These are phyloP conservation scores for Suhomyces yuchorum DNA, from an alignment of 1,139 yeast genomes.

Conservation along the genomic window DNA sequence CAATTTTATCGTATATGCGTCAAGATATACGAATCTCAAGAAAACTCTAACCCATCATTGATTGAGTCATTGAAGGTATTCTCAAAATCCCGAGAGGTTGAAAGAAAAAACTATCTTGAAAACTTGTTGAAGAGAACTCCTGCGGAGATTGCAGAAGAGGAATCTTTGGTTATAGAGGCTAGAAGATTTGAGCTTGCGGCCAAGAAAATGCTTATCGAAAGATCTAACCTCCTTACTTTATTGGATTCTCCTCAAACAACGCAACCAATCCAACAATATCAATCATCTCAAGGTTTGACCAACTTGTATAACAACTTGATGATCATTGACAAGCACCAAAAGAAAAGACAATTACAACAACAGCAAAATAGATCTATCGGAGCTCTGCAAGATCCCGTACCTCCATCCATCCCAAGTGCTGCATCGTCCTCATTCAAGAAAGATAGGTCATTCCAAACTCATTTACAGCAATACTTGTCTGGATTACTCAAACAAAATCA, in stretches of 20 bases:
- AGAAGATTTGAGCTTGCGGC: constrained; percentile 92
- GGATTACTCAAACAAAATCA: constrained; percentile 43
- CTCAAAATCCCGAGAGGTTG: constrained; percentile 67
- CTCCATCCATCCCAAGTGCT: constrained; percentile 60
- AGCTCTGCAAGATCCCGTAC: constrained; percentile 48
- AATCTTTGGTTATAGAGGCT: constrained; percentile 88
- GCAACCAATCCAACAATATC: constrained; percentile 73
- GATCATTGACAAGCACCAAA: constrained; percentile 68
- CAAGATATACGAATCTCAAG: constrained; percentile 48
- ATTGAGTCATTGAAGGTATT: constrained; percentile 56
- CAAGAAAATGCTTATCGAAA: constrained; percentile 80
- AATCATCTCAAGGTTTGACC: constrained; percentile 86
- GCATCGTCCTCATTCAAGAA: constrained; percentile 54
- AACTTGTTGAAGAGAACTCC: constrained; percentile 82
- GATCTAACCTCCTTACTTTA: constrained; percentile 75
- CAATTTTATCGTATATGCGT: constrained; percentile 62
- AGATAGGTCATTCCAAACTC: constrained; percentile 57
- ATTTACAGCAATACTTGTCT: constrained; percentile 47
- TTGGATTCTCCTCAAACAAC: constrained; percentile 89
- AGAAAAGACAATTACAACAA: constrained; percentile 37
- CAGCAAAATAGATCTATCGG: constrained; percentile 36
- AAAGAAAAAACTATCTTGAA: constrained; percentile 78
- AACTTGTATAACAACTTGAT: constrained; percentile 81
- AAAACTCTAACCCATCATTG: constrained; percentile 47
- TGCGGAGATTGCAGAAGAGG: constrained; percentile 97